Evolutionary conservation across 306 rosid species (phyloP).

Genomic region (Rosa multiflora): DNA sequence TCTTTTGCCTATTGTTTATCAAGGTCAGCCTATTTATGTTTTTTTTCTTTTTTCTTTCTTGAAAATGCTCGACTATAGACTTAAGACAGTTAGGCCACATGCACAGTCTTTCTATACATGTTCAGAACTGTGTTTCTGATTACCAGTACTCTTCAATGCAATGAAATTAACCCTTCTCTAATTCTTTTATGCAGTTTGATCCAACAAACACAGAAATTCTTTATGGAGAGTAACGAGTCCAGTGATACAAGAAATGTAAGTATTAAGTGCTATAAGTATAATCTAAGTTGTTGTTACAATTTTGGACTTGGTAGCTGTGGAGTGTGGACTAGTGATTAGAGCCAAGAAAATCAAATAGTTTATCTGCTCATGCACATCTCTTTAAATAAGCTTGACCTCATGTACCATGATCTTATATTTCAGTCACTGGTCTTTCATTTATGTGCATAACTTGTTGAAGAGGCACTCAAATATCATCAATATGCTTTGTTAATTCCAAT

Average conservation of each 20-base stretch:
- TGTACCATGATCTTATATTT: background rate
- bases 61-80: background rate
- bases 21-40: conserved; percentile 51
- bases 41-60: conserved; percentile 18
- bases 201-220: conserved; percentile 74
- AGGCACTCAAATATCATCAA: background rate
- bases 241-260: conserved; percentile 76
- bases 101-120: background rate
- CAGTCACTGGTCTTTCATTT: background rate
- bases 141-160: conserved; percentile 25
- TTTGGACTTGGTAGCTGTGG: background rate
- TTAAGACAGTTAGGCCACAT: background rate
- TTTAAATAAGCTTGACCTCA: background rate
- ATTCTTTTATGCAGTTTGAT: conserved; percentile 60
- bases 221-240: conserved; percentile 61
- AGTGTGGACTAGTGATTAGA: too few relatives aligned
- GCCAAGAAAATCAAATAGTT: background rate
- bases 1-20: conserved; percentile 91
- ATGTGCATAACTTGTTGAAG: background rate
- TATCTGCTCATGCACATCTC: background rate
- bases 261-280: background rate
- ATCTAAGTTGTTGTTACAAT: background rate
- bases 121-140: background rate
- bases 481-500: background rate
- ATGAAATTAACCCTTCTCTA: conserved; percentile 6